Percentiles rank a stretch among this genome's conserved stretches.
Conservation (phyloP, 768 basidiomycete genomes). For the Mycena galopus region DNA sequence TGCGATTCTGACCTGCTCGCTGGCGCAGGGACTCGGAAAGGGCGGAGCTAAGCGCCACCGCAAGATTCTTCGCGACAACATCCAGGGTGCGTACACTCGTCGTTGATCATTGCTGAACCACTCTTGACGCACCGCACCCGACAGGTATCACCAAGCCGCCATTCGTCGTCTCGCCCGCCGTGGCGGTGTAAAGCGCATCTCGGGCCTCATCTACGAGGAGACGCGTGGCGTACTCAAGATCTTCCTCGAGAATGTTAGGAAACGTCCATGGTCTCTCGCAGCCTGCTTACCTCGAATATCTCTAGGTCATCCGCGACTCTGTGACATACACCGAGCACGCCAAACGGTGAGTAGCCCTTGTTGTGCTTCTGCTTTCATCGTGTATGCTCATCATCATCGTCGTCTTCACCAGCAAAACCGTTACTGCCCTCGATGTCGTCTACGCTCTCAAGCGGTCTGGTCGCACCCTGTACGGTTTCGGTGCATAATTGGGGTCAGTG, state of each 20-base stretch:
- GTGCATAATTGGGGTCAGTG: slow-evolving; percentile 59
- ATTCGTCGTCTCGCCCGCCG: slow-evolving; percentile 10
- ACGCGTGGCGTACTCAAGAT: slow-evolving; percentile 9
- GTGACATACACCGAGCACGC: slow-evolving; percentile 10
- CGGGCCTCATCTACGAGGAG: slow-evolving; percentile 6
- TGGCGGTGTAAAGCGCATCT: slow-evolving; percentile 6
- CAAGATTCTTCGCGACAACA: slow-evolving; percentile 42
- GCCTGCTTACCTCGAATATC: too few relatives aligned
- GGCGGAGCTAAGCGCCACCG: slow-evolving; percentile 10
- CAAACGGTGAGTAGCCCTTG: slow-evolving; percentile 43
- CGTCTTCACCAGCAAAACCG: slow-evolving; percentile 68
- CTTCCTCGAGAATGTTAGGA: neutral
- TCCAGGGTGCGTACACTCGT: slow-evolving; percentile 67
- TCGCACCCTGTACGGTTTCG: slow-evolving; percentile 86
- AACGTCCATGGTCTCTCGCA: too few relatives aligned
- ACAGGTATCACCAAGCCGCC: slow-evolving; percentile 7
- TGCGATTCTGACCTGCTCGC: neutral
- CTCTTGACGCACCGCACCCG: slow-evolving; percentile 47
- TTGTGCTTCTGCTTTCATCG: slow-evolving; percentile 67
- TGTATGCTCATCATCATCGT: slow-evolving; percentile 61
- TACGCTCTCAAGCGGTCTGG: slow-evolving; percentile 80
- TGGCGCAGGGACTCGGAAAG: slow-evolving; percentile 54
- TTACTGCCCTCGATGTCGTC: slow-evolving; percentile 87
- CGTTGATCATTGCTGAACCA: neutral
- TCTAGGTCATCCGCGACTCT: neutral